Base-by-base conservation (phyloP, 768 basidiomycete species). In the Udeniomyces megalosporus region DNA sequence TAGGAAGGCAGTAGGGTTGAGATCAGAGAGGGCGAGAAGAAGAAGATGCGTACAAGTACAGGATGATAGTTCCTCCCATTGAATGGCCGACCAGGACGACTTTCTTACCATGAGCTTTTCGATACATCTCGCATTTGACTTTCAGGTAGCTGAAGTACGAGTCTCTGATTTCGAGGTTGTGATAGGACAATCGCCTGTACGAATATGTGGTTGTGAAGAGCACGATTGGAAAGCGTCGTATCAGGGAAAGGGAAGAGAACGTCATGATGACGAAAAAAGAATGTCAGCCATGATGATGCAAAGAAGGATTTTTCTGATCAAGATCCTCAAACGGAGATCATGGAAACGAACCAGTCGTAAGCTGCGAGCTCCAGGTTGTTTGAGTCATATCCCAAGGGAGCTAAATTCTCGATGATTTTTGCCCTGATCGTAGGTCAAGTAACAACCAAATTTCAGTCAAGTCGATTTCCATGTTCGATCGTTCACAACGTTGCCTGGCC, bases 191-290 rank as follows among this genome's bases (percentile, higher is more conserved):
- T 20, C 72, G 69, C 70, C 70, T 70, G n/a, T n/a, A n/a, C n/a
- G n/a, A n/a, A n/a, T n/a, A n/a, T n/a, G n/a, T n/a, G n/a, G n/a
- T n/a, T n/a, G n/a, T n/a, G n/a, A n/a, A 42, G 38, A 17, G 38
- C 17, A 8, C 17, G 38, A 42, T 42, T 42, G 38, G 38, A 42
- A 42, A 44, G 6, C n/a, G n/a, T n/a, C n/a, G n/a, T n/a, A n/a
- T n/a, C n/a, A n/a, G 11, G 26, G 15, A 35, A 62, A 29, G 58
- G 56, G 17, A 15, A 86, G 87, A 35, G 88, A 70, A 45, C 86
- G 80, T 91, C 90, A 95, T n/a, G n/a, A n/a, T n/a, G n/a, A n/a
- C n/a, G 68, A 93, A 89, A 69, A 93, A 95, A 2, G 71, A 69
- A 15, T 71, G 71, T 71, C 71, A 77, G 69, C 82, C 78, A 32